Evolutionary conservation across 2,329 filamentous ascomycete species (phyloP), one percentile per base, ranked within the genome.

Genomic region (Cladophialophora carrionii): DNA sequence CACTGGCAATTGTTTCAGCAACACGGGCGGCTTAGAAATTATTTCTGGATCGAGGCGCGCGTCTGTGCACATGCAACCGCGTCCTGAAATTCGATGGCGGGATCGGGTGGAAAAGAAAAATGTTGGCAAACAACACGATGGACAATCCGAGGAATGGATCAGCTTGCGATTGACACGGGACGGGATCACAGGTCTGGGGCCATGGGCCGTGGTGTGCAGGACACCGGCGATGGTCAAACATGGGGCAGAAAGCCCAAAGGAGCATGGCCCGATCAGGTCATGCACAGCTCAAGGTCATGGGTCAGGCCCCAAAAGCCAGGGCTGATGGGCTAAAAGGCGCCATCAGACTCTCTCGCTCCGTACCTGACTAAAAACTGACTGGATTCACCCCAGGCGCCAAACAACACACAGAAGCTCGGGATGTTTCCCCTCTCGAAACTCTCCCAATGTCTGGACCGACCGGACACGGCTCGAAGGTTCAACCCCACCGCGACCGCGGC

Each of bases 291-390:
- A 58, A 54, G 65, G 65, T 64, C 63, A 65, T 65, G 66, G 66
- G 66, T 65, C 57, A 61, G 57, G 57, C 24, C 52, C 14, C 52
- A 34, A 54, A 43, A 51, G 41, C 54, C 32, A 57, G 58, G 46
- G 53, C 48, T 54, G 48, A 53, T 41, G 54, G 43, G 60, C 59
- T 48, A 43, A 55, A 46, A 29, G 43, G 41, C 46, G 63, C 53
- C 63, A 62, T 49, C 53, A 48, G 22, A 54, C 34, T 17, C 41
- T 24, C 57, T 66, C 56, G 62, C 55, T 59, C 51, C 64, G 67
- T 68, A 66, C 67, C 67, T 68, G 67, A 68, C 67, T 68, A 68
- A 66, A 43, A 68, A 64, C 34, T 32, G 52, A 20, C 52, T 54
- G 52, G 52, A 26, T 20, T 62, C 51, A 57, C 60, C 63, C 54